Evolutionary conservation across 768 basidiomycete species (phyloP).

Genomic region (Mycena latifolia): DNA sequence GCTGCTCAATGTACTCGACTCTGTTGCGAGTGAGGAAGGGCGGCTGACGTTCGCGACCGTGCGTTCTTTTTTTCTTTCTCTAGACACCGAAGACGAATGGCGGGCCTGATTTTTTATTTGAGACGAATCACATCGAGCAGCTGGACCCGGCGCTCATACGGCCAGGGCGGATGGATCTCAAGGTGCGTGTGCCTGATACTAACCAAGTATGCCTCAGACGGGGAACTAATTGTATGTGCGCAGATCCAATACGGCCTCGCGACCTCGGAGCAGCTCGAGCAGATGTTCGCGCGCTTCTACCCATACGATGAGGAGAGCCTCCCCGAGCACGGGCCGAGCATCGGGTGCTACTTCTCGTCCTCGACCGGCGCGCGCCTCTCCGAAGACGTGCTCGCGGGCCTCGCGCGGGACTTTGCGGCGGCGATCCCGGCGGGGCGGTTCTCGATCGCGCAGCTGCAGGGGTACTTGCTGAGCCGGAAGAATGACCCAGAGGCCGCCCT

Average conservation of each 20-base stretch:
- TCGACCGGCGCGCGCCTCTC: slow-evolving; percentile 18
- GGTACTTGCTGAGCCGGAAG: slow-evolving; percentile 46
- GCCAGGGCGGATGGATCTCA: slow-evolving; percentile 47
- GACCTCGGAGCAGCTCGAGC: slow-evolving; percentile 40
- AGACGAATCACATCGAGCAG: slow-evolving; percentile 47
- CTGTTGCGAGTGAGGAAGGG: slow-evolving; percentile 48
- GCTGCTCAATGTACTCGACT: slow-evolving; percentile 50
- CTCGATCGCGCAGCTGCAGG: slow-evolving; percentile 53
- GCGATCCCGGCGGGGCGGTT: slow-evolving; percentile 44
- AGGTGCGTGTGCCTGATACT: slow-evolving; percentile 30
- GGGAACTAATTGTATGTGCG: not conserved
- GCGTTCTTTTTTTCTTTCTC: not conserved
- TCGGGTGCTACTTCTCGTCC: slow-evolving; percentile 32
- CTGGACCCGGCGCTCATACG: slow-evolving; percentile 49
- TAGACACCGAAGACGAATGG: no score
- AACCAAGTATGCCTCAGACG: no score
- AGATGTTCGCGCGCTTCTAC: slow-evolving; percentile 46
- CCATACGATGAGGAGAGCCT: slow-evolving; percentile 14
- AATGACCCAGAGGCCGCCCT: slow-evolving; percentile 33
- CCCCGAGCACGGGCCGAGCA: slow-evolving; percentile 7
- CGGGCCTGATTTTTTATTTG: no score
- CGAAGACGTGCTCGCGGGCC: not conserved
- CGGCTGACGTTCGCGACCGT: slow-evolving; percentile 49
- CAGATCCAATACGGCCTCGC: slow-evolving; percentile 42
- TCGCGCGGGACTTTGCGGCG: slow-evolving; percentile 42